These are phyloP conservation scores for Sequoia sempervirens DNA, from an alignment of 75 land plant species.

Conservation along the genomic window DNA sequence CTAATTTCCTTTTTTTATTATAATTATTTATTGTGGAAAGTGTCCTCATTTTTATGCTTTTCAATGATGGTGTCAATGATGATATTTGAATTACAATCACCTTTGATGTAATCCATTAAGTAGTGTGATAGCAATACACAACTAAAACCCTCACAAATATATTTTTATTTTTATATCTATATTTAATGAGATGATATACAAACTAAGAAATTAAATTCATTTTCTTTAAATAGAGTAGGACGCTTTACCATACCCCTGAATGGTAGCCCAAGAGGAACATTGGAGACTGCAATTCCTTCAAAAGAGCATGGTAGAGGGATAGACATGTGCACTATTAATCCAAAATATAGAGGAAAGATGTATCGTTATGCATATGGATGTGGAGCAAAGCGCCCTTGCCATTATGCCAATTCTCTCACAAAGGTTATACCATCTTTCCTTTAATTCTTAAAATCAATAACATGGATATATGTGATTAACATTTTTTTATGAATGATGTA, in stretches of 20 bases:
- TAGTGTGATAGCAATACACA: no score
- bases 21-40: neutral
- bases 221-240: conserved; percentile 40
- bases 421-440: conserved; percentile 32
- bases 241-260: conserved; percentile 63
- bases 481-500: neutral
- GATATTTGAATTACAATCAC: no score
- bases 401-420: conserved; percentile 69
- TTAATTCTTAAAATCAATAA: neutral
- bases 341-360: conserved; percentile 37
- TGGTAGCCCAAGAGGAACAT: conserved; percentile 53
- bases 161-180: neutral
- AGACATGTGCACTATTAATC: conserved; percentile 84
- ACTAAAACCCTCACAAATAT: neutral
- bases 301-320: conserved; percentile 68
- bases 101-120: no score
- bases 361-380: conserved; percentile 83
- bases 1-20: neutral
- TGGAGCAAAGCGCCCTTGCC: conserved; percentile 72
- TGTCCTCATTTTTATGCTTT: no score
- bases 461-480: neutral
- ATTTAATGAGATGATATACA: neutral
- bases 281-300: conserved; percentile 61
- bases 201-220: neutral
- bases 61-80: no score